phyloP scores from a whole-genome alignment of 2,329 filamentous ascomycete species.

The Graphiopsis chlorocephala region DNA sequence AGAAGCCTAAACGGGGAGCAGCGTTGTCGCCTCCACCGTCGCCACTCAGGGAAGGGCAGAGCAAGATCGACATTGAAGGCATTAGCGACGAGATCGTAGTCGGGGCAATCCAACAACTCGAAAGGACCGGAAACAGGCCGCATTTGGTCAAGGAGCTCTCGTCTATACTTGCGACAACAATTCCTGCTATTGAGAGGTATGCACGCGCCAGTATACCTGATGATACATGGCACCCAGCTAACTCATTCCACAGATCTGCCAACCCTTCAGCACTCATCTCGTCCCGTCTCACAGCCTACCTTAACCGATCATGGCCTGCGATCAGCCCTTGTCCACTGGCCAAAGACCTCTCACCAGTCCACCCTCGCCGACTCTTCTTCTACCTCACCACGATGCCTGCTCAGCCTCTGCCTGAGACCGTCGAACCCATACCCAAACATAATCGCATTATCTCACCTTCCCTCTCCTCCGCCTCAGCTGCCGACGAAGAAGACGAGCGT shows the following conservation, averaged over 20 bases:
- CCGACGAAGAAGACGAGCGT: slow-evolving; percentile 68
- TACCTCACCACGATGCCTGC: slow-evolving; percentile 87
- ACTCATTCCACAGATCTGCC: slow-evolving; percentile 66
- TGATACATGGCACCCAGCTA: slow-evolving; percentile 20
- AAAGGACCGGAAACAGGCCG: slow-evolving; percentile 86
- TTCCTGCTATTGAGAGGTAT: slow-evolving; percentile 88
- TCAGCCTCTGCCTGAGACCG: slow-evolving; percentile 70
- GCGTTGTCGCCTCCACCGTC: slow-evolving; percentile 80
- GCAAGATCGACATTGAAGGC: slow-evolving; percentile 71
- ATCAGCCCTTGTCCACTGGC: slow-evolving; percentile 80
- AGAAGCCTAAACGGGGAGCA: slow-evolving; percentile 48
- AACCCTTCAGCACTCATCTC: slow-evolving; percentile 95
- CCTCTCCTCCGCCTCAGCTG: slow-evolving; percentile 69
- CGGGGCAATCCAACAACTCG: slow-evolving; percentile 80
- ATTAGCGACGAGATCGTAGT: slow-evolving; percentile 96
- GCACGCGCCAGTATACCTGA: slow-evolving; percentile 40
- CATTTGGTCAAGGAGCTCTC: slow-evolving; percentile 94
- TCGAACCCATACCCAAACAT: slow-evolving; percentile 34
- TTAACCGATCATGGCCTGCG: slow-evolving; percentile 80
- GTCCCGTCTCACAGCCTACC: slow-evolving; percentile 81
- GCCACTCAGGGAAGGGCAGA: slow-evolving; percentile 52
- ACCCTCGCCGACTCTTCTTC: slow-evolving; percentile 94
- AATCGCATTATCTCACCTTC: slow-evolving; percentile 76
- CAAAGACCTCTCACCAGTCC: slow-evolving; percentile 87
- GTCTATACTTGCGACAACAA: slow-evolving; percentile 69